Evolutionary conservation across 176 grass and related monocot species (phyloP), one percentile per base, ranked within the genome.

Genomic region (Neostapfia colusana): DNA sequence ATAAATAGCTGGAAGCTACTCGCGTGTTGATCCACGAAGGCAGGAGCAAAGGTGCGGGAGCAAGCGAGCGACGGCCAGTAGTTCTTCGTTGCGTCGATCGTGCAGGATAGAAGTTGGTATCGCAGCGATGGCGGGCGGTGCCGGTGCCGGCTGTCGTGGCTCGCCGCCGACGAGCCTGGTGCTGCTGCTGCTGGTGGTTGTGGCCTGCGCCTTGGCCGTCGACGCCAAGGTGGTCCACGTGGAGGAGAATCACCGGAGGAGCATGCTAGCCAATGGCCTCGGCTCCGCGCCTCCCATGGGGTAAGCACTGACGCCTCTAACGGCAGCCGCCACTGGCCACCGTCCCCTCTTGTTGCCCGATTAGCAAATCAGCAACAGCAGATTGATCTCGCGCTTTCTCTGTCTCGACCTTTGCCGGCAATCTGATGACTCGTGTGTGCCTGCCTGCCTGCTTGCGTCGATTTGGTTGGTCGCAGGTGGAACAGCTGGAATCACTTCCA

Each of bases 401-500:
- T 49, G 2, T 26, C 10, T 10, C 8, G 2, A 20, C 35, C 10
- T 54, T 3, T 3, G 21, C 21, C 37, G 60, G 15, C 35, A 18
- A 61, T 20, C 14, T 6, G 44, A 49, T 49, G 59, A 55, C 58
- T 2, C 20, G n/a, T 54, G 46, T 49, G 46, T 49, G 41, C 11
- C 1, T 3, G 65, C 25, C n/a, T n/a, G n/a, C n/a, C n/a, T n/a
- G n/a, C n/a, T n/a, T n/a, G n/a, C n/a, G 31, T 36, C 12, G 6
- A 6, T 28, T 8, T 35, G 0, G 0, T 3, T 41, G 0, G 0
- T 3, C 67, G 72, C 86, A 95, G 91, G 45, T 99, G 91, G 91
- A 99, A 92, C 77, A 95, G 91, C 74, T 99, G 95, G 95, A 99
- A 95, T 54, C 91, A 92, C 63, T 99, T 99, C 77, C 61, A 14